These are phyloP conservation scores for Leersia perrieri DNA, from an alignment of 176 grass and related monocot genomes.

Conservation along the genomic window DNA sequence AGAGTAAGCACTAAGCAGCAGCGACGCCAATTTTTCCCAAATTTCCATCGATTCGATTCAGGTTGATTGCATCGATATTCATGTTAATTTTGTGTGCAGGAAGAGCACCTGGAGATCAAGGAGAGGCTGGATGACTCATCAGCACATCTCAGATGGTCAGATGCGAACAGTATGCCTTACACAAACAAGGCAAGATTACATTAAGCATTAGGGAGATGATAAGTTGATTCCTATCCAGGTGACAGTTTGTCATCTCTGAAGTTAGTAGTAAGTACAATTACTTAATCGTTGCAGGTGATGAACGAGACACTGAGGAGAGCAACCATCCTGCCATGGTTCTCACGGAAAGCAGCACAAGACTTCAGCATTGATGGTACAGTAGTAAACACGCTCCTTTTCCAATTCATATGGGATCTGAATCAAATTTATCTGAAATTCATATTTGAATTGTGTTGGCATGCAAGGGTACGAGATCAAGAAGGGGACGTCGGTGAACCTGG, in stretches of 20 bases:
- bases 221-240: not conserved
- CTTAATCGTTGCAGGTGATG: slow-evolving; percentile 34
- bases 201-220: not conserved
- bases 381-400: not conserved
- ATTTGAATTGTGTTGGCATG: not conserved
- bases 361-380: slow-evolving; percentile 69
- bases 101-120: slow-evolving; percentile 55
- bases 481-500: slow-evolving; percentile 63
- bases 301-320: slow-evolving; percentile 65
- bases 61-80: too few species aligned
- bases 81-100: too few species aligned
- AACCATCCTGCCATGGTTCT: slow-evolving; percentile 73
- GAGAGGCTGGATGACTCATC: not conserved
- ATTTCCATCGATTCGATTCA: not conserved
- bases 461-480: slow-evolving; percentile 49
- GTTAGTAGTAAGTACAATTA: too few species aligned
- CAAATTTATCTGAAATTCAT: not conserved
- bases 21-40: too few species aligned
- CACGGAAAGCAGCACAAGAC: slow-evolving; percentile 56
- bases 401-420: not conserved
- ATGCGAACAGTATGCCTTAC: slow-evolving; percentile 56
- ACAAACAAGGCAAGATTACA: slow-evolving; percentile 48
- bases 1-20: slow-evolving; percentile 45
- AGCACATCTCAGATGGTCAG: slow-evolving; percentile 42
- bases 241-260: not conserved